These are phyloP conservation scores for Leishmania mexicana DNA, from an alignment of 208 protist species.

Conservation along the genomic window DNA sequence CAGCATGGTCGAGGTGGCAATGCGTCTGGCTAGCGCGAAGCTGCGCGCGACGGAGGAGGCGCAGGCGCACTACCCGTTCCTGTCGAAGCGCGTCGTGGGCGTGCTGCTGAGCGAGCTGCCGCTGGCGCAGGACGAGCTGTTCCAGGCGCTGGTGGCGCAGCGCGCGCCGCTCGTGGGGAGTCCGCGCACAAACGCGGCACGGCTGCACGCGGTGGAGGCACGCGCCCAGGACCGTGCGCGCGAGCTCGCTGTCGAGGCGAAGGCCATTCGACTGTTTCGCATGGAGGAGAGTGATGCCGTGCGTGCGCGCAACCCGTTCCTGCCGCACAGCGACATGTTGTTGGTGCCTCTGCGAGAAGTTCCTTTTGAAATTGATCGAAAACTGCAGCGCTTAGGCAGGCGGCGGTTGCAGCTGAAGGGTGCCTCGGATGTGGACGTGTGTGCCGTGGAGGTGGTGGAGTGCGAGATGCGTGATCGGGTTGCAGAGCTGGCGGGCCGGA, in stretches of 20 bases:
- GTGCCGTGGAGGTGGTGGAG: conserved; percentile 29
- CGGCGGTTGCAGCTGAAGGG: conserved; percentile 16
- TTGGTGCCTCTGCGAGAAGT: conserved; percentile 54
- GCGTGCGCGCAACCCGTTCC: conserved; percentile 60
- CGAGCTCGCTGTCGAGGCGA: conserved; percentile 26
- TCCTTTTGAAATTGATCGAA: conserved; percentile 35
- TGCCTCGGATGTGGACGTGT: conserved; percentile 10
- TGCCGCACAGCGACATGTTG: conserved; percentile 44
- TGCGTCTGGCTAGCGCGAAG: conserved; percentile 17
- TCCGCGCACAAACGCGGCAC: conserved; percentile 29
- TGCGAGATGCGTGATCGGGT: conserved; percentile 30
- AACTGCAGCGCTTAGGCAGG: conserved; percentile 17
- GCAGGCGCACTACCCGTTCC: conserved; percentile 55
- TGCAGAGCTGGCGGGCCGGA: conserved; percentile 23
- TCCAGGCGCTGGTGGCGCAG: conserved; percentile 28
- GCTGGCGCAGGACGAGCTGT: conserved; percentile 35
- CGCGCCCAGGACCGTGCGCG: conserved; percentile 26
- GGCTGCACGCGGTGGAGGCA: conserved; percentile 35
- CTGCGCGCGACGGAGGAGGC: conserved; percentile 36
- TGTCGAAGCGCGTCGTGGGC: conserved; percentile 40
- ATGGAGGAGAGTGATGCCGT: conserved; percentile 64
- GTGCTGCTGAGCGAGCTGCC: conserved; percentile 42
- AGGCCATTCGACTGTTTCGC: conserved; percentile 46
- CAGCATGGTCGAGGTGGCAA: conserved; percentile 1
- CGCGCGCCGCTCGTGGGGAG: conserved; percentile 26